Percentiles rank a stretch among this genome's conserved stretches.
Conservation (phyloP, 2,329 filamentous ascomycete species). For the Pestalotiopsis sp. region DNA sequence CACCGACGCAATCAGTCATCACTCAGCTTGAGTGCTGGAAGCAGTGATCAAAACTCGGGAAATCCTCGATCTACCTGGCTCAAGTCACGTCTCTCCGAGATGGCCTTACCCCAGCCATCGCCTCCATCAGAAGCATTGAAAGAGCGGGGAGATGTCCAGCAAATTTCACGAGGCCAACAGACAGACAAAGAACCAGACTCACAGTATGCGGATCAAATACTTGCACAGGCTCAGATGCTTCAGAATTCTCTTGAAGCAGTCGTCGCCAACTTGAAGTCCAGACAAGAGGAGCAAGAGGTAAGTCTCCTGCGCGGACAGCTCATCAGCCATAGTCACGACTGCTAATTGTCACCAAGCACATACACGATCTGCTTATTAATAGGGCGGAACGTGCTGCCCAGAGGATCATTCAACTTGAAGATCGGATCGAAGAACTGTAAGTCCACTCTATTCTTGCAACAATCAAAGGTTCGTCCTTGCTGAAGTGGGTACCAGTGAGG, state of each 20-base stretch:
- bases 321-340: conserved; percentile 1
- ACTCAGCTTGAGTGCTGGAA: background rate
- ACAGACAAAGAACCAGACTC: conserved; percentile 18
- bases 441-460: conserved; percentile 19
- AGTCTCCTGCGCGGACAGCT: conserved; percentile 24
- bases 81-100: background rate
- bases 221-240: conserved; percentile 46
- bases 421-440: conserved; percentile 60
- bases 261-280: conserved; percentile 52
- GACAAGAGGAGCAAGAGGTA: conserved; percentile 64
- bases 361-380: conserved; percentile 62
- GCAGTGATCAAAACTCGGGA: background rate
- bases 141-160: background rate
- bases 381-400: conserved; percentile 60
- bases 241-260: conserved; percentile 53
- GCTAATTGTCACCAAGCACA: conserved; percentile 49
- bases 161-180: background rate
- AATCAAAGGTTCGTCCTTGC: background rate
- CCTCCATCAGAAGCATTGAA: background rate
- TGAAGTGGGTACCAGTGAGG: conserved; percentile 43
- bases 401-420: conserved; percentile 63
- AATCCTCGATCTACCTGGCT: background rate
- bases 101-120: conserved; percentile 9
- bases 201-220: conserved; percentile 34
- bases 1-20: conserved; percentile 5